Evolutionary conservation across 768 basidiomycete species (phyloP), one percentile per base, ranked within the genome.

Genomic region (Hypholoma sublateritium): DNA sequence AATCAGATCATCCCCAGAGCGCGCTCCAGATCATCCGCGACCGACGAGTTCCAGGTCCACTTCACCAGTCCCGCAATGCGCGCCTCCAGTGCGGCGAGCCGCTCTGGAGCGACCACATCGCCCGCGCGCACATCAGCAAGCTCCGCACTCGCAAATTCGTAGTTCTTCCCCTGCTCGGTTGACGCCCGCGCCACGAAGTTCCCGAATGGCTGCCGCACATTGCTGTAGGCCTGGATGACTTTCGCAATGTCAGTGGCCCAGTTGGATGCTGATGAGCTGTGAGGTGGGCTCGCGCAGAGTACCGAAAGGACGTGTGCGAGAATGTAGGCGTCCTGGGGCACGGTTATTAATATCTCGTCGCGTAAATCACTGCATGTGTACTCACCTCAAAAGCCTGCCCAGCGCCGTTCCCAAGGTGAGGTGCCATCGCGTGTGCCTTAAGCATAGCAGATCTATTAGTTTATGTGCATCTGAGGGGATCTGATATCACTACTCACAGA

Each of bases 341-440:
- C n/a, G 19, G 19, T 16, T 4, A 34, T 48, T 32, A 45, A 8
- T 19, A 22, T 41, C 17, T 19, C 8, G 13, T 12, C 12, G 12
- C 16, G 28, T 51, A n/a, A 34, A 24, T 16, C 43, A 44, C 13
- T 32, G 19, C 14, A 25, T 21, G 32, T 6, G 12, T 12, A 12
- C 72, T 49, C 57, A 77, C 78, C 65, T 81, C 81, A 14, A 81
- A 72, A 0, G 79, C 80, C 50, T 79, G 79, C 8, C 79, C 75
- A 1, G 78, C 81, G 3, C 80, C 80, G 1, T 75, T 73, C 0
- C 75, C 80, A 54, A 77, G 71, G 59, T 80, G 72, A 0, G 79
- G 79, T 3, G 73, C 67, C 72, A 79, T 79, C 0, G 74, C 78
- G 63, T 82, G 79, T 0, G 79, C 79, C 80, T 70, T 16, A 3